Evolutionary conservation across 352 stramenopile genomes (phyloP), one percentile per base, ranked within the genome.

Genomic region (Phytophthora syringae): DNA sequence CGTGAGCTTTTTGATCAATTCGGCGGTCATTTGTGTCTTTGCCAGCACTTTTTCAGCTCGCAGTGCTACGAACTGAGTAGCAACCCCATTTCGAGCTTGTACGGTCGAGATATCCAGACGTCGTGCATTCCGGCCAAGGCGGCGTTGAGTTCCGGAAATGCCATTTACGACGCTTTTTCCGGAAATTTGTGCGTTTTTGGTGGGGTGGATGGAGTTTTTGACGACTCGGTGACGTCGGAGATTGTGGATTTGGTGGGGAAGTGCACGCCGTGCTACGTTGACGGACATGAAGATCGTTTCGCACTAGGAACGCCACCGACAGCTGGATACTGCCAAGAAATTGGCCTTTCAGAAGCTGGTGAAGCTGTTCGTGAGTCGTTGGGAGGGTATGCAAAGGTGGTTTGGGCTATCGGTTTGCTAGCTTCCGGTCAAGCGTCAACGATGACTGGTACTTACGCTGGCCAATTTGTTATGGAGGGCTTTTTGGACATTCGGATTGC

Each of bases 381-480:
- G 4, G 89, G 89, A 20, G 50, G 62, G 0, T 80, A 80, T 30
- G 88, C 85, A 1, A 82, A 82, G 25, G 66, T 88, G 39, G 71
- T 98, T 13, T 98, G 93, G 92, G 93, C 83, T 5, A 82, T 98
- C 30, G 94, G 92, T 0, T 59, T 98, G 44, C 72, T 98, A 20
- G 94, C 94, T 1, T 95, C 94, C 0, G 93, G 93, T 7, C 91
- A 98, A 58, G 89, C 82, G 42, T 92, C 79, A 13, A 97, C 92
- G 5, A 98, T 98, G 81, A 98, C 94, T 1, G 94, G 90, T 7
- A 98, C 94, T 13, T 98, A 97, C 64, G 92, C 94, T 3, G 93
- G 93, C 7, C 94, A 98, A 72, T 97, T 97, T 43, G 88, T 98
- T 20, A 98, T 98, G 87, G 90, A 97, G 52, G 94, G 92, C 12